These are phyloP conservation scores for Aspergillus sp. DNA, from an alignment of 2,329 filamentous ascomycete genomes.

Conservation along the genomic window DNA sequence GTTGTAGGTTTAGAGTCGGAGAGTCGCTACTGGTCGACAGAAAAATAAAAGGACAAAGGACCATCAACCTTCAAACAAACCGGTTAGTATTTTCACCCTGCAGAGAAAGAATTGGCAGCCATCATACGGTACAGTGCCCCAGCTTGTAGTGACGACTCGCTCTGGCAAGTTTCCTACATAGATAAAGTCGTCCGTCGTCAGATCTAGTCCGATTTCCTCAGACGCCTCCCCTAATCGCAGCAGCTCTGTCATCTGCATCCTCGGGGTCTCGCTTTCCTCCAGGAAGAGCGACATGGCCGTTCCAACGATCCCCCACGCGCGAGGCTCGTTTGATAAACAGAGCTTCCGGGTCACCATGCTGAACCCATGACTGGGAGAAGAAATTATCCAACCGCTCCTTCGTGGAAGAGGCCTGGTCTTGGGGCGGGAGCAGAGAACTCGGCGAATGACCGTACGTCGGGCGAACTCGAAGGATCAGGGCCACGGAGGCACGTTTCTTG, in stretches of 20 bases:
- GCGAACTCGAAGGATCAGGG: conserved; percentile 59
- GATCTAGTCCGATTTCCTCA: conserved; percentile 63
- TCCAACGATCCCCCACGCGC: conserved; percentile 63
- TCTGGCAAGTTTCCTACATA: conserved; percentile 61
- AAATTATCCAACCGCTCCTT: conserved; percentile 50
- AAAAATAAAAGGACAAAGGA: conserved; percentile 65
- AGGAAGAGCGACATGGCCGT: conserved; percentile 63
- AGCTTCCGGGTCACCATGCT: conserved; percentile 62
- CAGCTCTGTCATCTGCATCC: conserved; percentile 58
- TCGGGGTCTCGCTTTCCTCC: conserved; percentile 63
- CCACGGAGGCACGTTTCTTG: conserved; percentile 61
- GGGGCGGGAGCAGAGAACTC: conserved; percentile 14
- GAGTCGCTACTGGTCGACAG: conserved; percentile 54
- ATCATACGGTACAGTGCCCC: conserved; percentile 57
- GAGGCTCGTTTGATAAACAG: conserved; percentile 67
- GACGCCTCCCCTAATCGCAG: conserved; percentile 61
- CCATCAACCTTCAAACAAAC: conserved; percentile 52
- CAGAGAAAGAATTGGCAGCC: background rate
- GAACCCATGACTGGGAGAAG: conserved; percentile 62
- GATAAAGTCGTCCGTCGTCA: conserved; percentile 45
- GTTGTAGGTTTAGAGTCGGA: conserved; percentile 59
- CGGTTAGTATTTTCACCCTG: conserved; percentile 10
- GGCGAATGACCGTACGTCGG: conserved; percentile 55
- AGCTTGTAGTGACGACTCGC: conserved; percentile 60
- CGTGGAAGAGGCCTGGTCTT: conserved; percentile 17